Conservation (phyloP, 2,329 filamentous ascomycete genomes). For the Eutypa lata region DNA sequence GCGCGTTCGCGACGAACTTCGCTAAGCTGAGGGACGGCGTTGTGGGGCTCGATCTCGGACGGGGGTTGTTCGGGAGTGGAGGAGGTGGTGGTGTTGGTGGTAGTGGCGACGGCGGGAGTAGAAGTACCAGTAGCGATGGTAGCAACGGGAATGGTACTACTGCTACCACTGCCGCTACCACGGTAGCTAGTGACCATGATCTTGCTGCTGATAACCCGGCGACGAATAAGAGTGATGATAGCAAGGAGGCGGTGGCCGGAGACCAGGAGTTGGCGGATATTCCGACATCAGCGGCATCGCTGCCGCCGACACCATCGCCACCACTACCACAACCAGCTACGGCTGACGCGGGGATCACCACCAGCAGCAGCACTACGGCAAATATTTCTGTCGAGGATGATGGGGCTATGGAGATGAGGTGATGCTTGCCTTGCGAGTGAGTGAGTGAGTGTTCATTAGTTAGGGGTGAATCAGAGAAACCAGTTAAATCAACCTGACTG, state of each 20-base stretch:
- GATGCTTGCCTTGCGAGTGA: constrained; percentile 1
- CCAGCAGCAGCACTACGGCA: neutral
- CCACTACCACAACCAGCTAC: too few species aligned
- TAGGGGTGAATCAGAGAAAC: too few species aligned
- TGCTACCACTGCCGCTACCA: too few species aligned
- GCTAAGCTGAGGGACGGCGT: constrained; percentile 45
- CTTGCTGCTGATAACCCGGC: neutral
- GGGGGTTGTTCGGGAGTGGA: constrained; percentile 37
- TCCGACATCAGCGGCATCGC: neutral
- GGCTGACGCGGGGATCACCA: too few species aligned
- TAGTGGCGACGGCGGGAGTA: neutral
- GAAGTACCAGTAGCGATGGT: neutral
- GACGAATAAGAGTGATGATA: too few species aligned
- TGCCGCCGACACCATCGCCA: too few species aligned
- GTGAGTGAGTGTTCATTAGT: neutral
- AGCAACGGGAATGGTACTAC: neutral
- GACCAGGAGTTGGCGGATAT: constrained; percentile 25
- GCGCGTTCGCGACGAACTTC: constrained; percentile 39
- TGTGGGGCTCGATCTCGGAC: constrained; percentile 46
- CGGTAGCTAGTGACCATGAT: neutral
- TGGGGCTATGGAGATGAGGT: constrained; percentile 13
- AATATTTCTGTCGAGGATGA: constrained; percentile 1
- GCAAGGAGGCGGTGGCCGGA: neutral
- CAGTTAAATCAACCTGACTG: too few species aligned
- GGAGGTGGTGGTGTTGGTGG: constrained; percentile 11